Base-by-base conservation (phyloP, 2,329 filamentous ascomycete species). In the Trichoderma guizhouense region DNA sequence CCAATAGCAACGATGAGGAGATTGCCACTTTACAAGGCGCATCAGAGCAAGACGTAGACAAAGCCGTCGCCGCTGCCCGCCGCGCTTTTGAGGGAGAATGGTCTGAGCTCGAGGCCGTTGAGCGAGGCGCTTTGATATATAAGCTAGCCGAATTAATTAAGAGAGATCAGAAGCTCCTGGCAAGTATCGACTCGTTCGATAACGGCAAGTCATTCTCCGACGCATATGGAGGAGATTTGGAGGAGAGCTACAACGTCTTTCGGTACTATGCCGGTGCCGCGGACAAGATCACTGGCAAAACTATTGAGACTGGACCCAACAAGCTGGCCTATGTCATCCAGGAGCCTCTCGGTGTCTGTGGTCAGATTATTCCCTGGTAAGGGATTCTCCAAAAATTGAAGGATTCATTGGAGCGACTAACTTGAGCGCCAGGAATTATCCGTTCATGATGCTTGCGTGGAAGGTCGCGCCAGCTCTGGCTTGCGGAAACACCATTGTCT, bases 241-340 rank as follows among this genome's bases (percentile, higher is more conserved):
- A 80, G 61, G 86, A 87, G 76, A 89, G 89, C 71, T 85, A 87
- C 76, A 89, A 87, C 79, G 90, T 87, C 83, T 81, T 97, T 77
- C 89, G 93, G 80, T 97, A 79, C 53, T 80, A 79, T 77, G 93
- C 88, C 75, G 93, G 93, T 67, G 95, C 91, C 89, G 92, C 93
- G 74, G 93, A 96, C 85, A 96, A 96, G 87, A 89, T 95, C 73
- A 87, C 90, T 81, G 93, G 93, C 78, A 92, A 93, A 84, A 91
- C 92, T 58, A 89, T 94, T 74, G 92, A 95, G 76, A 92, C 92
- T 74, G 84, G 87, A 76, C 86, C 87, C 61, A 90, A 92, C 71
- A 91, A 90, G 79, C 92, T 95, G 84, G 90, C 92, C 84, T 93
- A 94, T 84, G 92, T 91, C 73, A 83, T 91, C 77, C 89, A 89